Evolutionary conservation across 345 rosid genomes (phyloP).

Genomic region (thale cress (Arabidopsis thaliana)): DNA sequence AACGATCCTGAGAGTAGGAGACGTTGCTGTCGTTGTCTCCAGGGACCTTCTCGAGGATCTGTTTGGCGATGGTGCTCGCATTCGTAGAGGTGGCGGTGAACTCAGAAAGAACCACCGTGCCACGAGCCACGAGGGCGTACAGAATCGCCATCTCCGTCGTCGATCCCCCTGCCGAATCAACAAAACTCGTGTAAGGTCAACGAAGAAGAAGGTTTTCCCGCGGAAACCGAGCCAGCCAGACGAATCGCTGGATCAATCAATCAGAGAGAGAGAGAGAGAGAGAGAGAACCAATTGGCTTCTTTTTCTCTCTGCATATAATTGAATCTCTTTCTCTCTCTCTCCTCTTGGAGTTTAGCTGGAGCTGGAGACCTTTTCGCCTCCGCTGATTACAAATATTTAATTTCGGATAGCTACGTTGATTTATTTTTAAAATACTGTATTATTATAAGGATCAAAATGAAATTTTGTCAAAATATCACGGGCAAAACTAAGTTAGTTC

Average conservation of each 20-base stretch:
- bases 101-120: constrained; percentile 91
- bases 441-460: neutral
- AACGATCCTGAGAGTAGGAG: constrained; percentile 96
- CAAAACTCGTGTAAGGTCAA: constrained; percentile 26
- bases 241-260: constrained; percentile 41
- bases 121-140: constrained; percentile 89
- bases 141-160: constrained; percentile 73
- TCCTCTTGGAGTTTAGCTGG: constrained; percentile 42
- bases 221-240: constrained; percentile 34
- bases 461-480: neutral
- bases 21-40: constrained; percentile 74
- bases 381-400: neutral
- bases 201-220: constrained; percentile 43
- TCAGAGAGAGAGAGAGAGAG: constrained; percentile 10
- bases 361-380: constrained; percentile 36
- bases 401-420: constrained; percentile 17
- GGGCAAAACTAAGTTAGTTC: no score
- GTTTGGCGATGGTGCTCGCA: constrained; percentile 78
- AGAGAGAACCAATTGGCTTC: constrained; percentile 27
- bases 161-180: constrained; percentile 18
- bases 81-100: constrained; percentile 74
- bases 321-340: constrained; percentile 29
- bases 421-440: no score
- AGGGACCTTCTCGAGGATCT: constrained; percentile 83
- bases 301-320: constrained; percentile 18